Percentiles rank a stretch among this genome's conserved stretches.
phyloP scores from a whole-genome alignment of 345 rosid genomes.

The Pelargonium nanum region DNA sequence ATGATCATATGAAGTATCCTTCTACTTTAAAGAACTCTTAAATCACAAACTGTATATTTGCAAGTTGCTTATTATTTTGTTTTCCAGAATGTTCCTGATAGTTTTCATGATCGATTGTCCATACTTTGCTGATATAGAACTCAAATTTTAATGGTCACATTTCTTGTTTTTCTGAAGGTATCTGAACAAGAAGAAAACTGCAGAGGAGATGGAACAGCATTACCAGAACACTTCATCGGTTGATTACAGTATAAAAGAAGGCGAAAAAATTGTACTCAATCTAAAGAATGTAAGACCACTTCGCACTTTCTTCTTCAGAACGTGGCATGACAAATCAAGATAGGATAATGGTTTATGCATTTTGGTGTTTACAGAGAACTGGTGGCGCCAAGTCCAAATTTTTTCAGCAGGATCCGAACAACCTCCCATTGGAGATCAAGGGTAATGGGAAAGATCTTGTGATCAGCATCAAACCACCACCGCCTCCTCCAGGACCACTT shows the following conservation, averaged over 20 bases:
- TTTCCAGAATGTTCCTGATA: background rate
- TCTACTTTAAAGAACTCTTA: background rate
- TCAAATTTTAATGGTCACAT: background rate
- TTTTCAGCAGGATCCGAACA: conserved; percentile 46
- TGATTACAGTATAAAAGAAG: conserved; percentile 90
- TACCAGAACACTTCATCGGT: conserved; percentile 64
- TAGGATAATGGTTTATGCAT: background rate
- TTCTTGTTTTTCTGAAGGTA: conserved; percentile 34
- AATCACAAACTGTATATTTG: conserved; percentile 2
- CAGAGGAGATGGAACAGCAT: conserved; percentile 98
- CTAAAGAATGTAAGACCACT: conserved; percentile 47
- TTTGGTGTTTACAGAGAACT: conserved; percentile 30
- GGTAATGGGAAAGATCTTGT: conserved; percentile 39
- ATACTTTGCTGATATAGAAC: background rate
- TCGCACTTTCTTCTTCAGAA: background rate
- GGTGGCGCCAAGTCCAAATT: conserved; percentile 36
- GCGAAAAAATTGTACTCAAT: conserved; percentile 75
- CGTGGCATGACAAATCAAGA: background rate
- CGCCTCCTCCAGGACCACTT: conserved; percentile 65
- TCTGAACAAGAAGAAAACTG: conserved; percentile 88
- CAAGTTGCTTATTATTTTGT: background rate
- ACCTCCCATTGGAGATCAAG: conserved; percentile 51
- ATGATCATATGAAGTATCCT: conserved; percentile 87
- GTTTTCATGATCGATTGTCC: background rate
- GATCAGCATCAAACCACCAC: conserved; percentile 60